These are phyloP conservation scores for Podospora pseudopauciseta DNA, from an alignment of 495 filamentous ascomycete genomes.

Conservation along the genomic window DNA sequence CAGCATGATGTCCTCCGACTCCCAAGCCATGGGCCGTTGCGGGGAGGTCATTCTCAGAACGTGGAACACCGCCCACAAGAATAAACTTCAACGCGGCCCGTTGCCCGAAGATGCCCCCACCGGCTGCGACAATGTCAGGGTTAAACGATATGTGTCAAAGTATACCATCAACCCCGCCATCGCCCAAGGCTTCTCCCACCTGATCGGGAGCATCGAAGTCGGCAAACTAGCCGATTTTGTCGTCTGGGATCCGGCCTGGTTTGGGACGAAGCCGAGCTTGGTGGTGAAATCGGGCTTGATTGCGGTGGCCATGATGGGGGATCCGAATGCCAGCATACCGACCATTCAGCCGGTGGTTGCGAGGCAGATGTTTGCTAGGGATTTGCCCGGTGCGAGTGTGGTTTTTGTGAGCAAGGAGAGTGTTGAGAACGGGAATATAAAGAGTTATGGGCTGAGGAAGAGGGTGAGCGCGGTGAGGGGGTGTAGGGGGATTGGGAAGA, in stretches of 20 bases:
- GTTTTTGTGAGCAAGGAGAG: conserved; percentile 79
- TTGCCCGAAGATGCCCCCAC: conserved; percentile 76
- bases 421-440: conserved; percentile 60
- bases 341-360: conserved; percentile 84
- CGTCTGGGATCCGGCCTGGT: conserved; percentile 80
- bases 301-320: conserved; percentile 83
- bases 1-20: conserved; percentile 96
- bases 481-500: conserved; percentile 78
- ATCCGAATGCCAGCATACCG: conserved; percentile 90
- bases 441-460: conserved; percentile 71
- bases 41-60: conserved; percentile 93
- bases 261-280: conserved; percentile 80
- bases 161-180: conserved; percentile 97
- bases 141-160: conserved; percentile 91
- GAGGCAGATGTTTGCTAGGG: conserved; percentile 80
- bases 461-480: conserved; percentile 75
- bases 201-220: conserved; percentile 82
- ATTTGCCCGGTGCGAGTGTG: conserved; percentile 68
- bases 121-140: conserved; percentile 86
- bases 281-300: conserved; percentile 93
- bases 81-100: conserved; percentile 79
- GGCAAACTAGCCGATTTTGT: conserved; percentile 93
- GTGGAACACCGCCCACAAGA: conserved; percentile 98
- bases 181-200: conserved; percentile 87
- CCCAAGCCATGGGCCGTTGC: conserved; percentile 95